Evolutionary conservation across 768 basidiomycete genomes (phyloP), one percentile per base, ranked within the genome.

Genomic region (Leucogyrophana mollusca): DNA sequence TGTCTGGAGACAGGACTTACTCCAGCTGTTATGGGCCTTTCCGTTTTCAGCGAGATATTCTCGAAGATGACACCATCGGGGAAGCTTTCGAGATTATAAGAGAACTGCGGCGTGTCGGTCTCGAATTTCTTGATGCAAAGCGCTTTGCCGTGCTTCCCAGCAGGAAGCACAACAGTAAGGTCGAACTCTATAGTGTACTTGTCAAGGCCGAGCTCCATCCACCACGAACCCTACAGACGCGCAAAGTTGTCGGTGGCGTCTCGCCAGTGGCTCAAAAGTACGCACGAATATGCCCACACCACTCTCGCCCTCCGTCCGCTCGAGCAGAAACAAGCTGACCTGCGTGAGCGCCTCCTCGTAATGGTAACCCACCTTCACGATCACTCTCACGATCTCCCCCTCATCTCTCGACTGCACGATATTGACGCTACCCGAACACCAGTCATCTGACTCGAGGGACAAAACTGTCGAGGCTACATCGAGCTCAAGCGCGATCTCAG

Each of bases 31-130:
- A 77, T 61, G 13, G 40, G 45, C 13, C 67, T 65, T 39, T 74
- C 72, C 18, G 71, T 68, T 35, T 40, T 47, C 17, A 79, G 53
- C 22, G 55, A 55, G 21, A 80, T 50, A 0, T 42, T 43, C 3
- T 66, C 60, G 43, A 82, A 79, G 0, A 62, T 21, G 9, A 73
- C 62, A 2, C 58, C 56, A 20, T 60, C 52, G 18, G 50, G 51
- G 13, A 79, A 57, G 10, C 69, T 56, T 14, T 54, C 63, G 3
- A 82, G 43, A 9, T 51, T 47, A 17, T 79, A 72, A 27, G 36
- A 43, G 34, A 71, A 75, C 47, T 69, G 68, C 11, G 64, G 66
- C 27, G 78, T 45, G 27, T 67, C 58, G 4, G 78, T 79, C 47
- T 70, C 65, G 21, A 82, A 67, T 4, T 54, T 56, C 42, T 73